These are phyloP conservation scores for Sarcomyxa edulis DNA, from an alignment of 768 basidiomycete species.

Conservation along the genomic window DNA sequence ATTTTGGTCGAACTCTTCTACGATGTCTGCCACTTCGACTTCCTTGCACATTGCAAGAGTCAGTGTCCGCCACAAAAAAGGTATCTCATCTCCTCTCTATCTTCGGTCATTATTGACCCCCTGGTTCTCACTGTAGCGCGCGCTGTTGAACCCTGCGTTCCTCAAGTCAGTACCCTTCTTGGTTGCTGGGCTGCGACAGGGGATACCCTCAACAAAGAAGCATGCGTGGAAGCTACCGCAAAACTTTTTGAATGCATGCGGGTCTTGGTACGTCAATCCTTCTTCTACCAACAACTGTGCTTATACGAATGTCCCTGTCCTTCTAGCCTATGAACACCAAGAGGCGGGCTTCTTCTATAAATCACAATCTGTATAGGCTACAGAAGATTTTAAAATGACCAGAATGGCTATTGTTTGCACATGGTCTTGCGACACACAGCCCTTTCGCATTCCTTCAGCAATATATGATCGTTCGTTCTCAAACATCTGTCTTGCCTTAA, in stretches of 20 bases:
- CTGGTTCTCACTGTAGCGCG: too few relatives aligned
- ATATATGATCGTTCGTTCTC: too few relatives aligned
- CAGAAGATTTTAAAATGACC: slow-evolving; percentile 72
- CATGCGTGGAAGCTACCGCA: slow-evolving; percentile 57
- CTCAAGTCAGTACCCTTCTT: slow-evolving; percentile 74
- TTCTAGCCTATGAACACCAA: slow-evolving; percentile 64
- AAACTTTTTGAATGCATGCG: slow-evolving; percentile 79
- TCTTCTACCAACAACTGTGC: too few relatives aligned
- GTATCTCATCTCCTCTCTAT: slow-evolving; percentile 28
- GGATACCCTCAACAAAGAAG: slow-evolving; percentile 49
- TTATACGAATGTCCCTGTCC: slow-evolving; percentile 3
- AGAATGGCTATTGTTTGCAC: slow-evolving; percentile 23
- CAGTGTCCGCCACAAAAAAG: slow-evolving; percentile 78
- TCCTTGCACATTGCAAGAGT: slow-evolving; percentile 77
- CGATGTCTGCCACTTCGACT: too few relatives aligned
- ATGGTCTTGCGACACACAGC: too few relatives aligned
- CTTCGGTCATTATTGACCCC: too few relatives aligned
- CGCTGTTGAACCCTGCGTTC: too few relatives aligned
- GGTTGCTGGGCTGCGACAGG: slow-evolving; percentile 79
- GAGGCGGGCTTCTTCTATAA: slow-evolving; percentile 71
- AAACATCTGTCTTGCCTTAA: too few relatives aligned
- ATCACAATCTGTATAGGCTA: slow-evolving; percentile 83
- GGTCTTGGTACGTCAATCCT: slow-evolving; percentile 62
- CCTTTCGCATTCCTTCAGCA: too few relatives aligned
- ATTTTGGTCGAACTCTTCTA: too few relatives aligned